These are phyloP conservation scores for Seiridium cupressi DNA, from an alignment of 2,329 filamentous ascomycete genomes.

Conservation along the genomic window DNA sequence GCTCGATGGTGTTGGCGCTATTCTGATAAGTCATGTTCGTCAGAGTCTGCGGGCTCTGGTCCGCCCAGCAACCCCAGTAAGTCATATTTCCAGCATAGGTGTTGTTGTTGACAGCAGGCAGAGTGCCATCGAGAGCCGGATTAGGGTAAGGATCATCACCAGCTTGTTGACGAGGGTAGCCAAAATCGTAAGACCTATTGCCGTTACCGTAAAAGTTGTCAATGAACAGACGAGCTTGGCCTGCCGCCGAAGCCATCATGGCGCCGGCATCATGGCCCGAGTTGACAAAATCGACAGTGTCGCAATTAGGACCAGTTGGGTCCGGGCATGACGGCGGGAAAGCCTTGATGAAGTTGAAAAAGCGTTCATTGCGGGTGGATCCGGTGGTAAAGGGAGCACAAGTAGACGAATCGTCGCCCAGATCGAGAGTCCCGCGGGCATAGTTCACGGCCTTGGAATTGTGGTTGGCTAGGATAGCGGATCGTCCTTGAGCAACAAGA, in stretches of 20 bases:
- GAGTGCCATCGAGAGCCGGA: not conserved
- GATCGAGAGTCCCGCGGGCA: not conserved
- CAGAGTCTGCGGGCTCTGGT: not conserved
- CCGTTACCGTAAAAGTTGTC: conserved; percentile 7
- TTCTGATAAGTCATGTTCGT: not conserved
- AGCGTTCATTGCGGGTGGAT: conserved; percentile 1
- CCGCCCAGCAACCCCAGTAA: conserved; percentile 4
- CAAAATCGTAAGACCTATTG: not conserved
- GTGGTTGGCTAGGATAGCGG: conserved; percentile 3
- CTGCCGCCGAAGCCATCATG: conserved; percentile 2
- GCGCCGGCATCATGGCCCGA: not conserved
- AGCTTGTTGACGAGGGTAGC: conserved; percentile 1
- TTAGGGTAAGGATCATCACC: conserved; percentile 4
- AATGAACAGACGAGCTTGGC: conserved; percentile 3
- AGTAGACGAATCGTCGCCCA: conserved; percentile 1
- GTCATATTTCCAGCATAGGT: conserved; percentile 7
- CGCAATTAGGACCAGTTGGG: not conserved
- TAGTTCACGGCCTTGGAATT: not conserved
- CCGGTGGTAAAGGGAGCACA: conserved; percentile 6
- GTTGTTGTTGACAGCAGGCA: not conserved
- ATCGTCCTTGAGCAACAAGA: not conserved
- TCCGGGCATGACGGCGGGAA: not conserved
- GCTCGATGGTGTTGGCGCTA: not conserved
- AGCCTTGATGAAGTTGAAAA: conserved; percentile 7
- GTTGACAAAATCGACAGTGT: conserved; percentile 4